Percentiles rank a stretch among this genome's conserved stretches.
These are phyloP conservation scores for Schizosaccharomyces osmophilus DNA, from an alignment of 805 yeast species.

Conservation along the genomic window DNA sequence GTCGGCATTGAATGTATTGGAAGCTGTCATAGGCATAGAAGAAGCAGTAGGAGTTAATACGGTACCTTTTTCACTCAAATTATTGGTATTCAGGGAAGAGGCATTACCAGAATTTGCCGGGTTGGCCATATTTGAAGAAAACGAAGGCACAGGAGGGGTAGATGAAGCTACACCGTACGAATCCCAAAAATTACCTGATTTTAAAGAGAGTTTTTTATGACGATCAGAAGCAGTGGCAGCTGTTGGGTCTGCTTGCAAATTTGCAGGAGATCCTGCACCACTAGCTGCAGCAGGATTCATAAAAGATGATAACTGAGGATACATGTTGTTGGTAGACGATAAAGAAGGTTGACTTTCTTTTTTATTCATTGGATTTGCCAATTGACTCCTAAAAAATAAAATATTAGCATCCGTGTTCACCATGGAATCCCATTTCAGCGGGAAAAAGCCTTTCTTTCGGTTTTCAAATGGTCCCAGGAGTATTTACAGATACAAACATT, in stretches of 20 bases:
- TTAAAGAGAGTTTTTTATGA: background rate
- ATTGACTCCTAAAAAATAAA: background rate
- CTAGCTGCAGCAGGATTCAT: background rate
- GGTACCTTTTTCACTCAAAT: too few relatives aligned
- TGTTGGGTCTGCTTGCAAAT: background rate
- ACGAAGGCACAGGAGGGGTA: too few relatives aligned
- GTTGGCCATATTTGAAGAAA: background rate
- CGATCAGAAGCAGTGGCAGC: background rate
- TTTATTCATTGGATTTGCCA: background rate
- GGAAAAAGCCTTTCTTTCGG: too few relatives aligned
- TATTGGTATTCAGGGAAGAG: too few relatives aligned
- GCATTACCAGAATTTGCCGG: background rate
- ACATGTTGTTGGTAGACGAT: background rate
- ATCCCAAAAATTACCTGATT: background rate
- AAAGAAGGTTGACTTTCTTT: background rate
- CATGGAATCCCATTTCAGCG: too few relatives aligned
- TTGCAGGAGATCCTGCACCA: background rate
- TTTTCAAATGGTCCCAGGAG: too few relatives aligned
- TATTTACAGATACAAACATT: too few relatives aligned
- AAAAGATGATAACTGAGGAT: background rate
- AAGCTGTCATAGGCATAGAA: too few relatives aligned
- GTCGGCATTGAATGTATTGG: too few relatives aligned
- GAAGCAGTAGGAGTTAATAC: too few relatives aligned
- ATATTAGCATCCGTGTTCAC: background rate
- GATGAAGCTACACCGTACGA: background rate